Evolutionary conservation across 495 filamentous ascomycete genomes (phyloP).

Genomic region (Thozetella sp.): DNA sequence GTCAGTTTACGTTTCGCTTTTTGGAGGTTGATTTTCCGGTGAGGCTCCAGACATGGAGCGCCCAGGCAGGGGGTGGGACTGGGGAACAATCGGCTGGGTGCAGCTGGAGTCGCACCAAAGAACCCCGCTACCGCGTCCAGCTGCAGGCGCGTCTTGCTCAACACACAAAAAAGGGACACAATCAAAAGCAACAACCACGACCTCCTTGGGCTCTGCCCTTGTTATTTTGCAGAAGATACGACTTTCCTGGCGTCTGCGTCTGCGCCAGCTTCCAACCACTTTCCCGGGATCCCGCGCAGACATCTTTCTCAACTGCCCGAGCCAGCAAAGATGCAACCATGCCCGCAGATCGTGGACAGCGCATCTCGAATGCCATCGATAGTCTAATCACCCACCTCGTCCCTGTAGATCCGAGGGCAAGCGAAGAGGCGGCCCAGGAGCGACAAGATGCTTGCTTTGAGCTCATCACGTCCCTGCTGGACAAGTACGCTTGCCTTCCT

Average conservation of each 20-base stretch:
- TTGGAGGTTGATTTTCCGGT: conserved; percentile 2
- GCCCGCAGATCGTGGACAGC: conserved; percentile 41
- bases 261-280: too few species aligned
- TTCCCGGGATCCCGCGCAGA: not conserved
- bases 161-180: too few species aligned
- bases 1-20: not conserved
- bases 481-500: conserved; percentile 35
- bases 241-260: too few species aligned
- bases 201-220: too few species aligned
- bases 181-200: too few species aligned
- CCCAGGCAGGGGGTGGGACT: not conserved
- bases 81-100: not conserved
- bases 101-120: not conserved
- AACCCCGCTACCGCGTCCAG: not conserved
- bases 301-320: not conserved
- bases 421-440: conserved; percentile 49
- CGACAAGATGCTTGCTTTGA: conserved; percentile 53
- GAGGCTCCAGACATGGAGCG: conserved; percentile 3
- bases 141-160: not conserved
- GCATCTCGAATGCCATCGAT: conserved; percentile 55
- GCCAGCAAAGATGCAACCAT: conserved; percentile 38
- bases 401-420: conserved; percentile 47
- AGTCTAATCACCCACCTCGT: conserved; percentile 57
- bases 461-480: conserved; percentile 48
- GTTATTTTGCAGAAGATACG: too few species aligned